Conservation (phyloP, 768 basidiomycete genomes). For the Agaricus sinodeliciosus region DNA sequence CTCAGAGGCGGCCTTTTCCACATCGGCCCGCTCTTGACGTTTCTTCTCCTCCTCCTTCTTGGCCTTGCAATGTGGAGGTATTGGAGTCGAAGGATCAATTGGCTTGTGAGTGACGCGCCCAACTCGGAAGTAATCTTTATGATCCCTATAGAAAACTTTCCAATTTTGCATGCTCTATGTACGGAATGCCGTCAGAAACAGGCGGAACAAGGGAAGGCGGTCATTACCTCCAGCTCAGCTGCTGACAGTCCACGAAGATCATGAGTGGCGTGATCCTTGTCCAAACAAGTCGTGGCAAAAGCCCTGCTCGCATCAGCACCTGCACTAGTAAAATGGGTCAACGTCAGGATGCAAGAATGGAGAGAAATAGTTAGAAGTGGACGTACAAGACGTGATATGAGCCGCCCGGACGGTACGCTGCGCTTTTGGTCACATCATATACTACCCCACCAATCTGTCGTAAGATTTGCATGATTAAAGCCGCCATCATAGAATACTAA, state of each 20-base stretch:
- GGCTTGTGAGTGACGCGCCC: constrained; percentile 72
- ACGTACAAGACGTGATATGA: constrained; percentile 69
- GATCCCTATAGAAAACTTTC: constrained; percentile 84
- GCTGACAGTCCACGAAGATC: constrained; percentile 80
- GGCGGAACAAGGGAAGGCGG: background rate
- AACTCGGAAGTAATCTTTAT: constrained; percentile 72
- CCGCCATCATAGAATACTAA: constrained; percentile 10
- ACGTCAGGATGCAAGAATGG: constrained; percentile 15
- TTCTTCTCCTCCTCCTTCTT: constrained; percentile 38
- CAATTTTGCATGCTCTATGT: constrained; percentile 72
- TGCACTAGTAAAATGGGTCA: constrained; percentile 37
- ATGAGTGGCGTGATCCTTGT: constrained; percentile 78
- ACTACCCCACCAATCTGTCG: constrained; percentile 84
- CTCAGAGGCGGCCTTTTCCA: constrained; percentile 16
- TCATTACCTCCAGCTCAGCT: constrained; percentile 55
- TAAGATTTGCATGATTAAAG: constrained; percentile 9
- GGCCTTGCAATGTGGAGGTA: constrained; percentile 68
- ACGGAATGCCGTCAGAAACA: constrained; percentile 2
- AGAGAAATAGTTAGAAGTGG: constrained; percentile 9
- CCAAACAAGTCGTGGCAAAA: constrained; percentile 90
- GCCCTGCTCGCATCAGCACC: constrained; percentile 88
- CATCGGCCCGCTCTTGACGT: constrained; percentile 17
- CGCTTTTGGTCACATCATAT: constrained; percentile 81
- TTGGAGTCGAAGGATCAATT: constrained; percentile 70
- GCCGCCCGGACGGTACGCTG: constrained; percentile 85